phyloP scores from a whole-genome alignment of 345 rosid genomes.

The Microcos paniculata region DNA sequence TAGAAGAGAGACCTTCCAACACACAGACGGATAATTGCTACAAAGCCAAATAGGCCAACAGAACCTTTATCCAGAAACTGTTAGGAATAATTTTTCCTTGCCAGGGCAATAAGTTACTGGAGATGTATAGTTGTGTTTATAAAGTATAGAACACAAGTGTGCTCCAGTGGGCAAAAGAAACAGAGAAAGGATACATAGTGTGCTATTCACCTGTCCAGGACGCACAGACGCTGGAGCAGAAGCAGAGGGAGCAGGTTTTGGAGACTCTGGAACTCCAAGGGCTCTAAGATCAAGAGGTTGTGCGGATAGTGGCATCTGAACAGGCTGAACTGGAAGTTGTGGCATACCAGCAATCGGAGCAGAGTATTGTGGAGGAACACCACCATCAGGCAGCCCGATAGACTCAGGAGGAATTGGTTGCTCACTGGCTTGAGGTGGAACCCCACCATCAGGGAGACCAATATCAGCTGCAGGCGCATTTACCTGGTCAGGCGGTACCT shows the following conservation, averaged over 20 bases:
- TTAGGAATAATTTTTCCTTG: not conserved
- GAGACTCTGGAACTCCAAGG: conserved; percentile 81
- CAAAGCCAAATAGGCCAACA: not conserved
- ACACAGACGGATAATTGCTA: not conserved
- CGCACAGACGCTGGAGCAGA: conserved; percentile 66
- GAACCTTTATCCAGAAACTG: not conserved
- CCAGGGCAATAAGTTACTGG: not conserved
- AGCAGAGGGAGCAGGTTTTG: conserved; percentile 53
- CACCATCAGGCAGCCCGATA: conserved; percentile 85
- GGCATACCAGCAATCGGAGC: conserved; percentile 36
- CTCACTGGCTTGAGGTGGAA: conserved; percentile 60
- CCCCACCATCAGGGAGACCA: conserved; percentile 80
- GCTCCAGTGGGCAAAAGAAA: not conserved
- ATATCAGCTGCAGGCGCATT: conserved; percentile 43
- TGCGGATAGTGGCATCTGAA: conserved; percentile 48
- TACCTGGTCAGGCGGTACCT: conserved; percentile 37
- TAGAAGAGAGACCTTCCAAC: not conserved
- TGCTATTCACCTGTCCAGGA: conserved; percentile 79
- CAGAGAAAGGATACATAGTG: not conserved
- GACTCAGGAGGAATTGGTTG: conserved; percentile 48
- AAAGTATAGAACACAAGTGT: not conserved
- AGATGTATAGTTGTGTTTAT: not conserved
- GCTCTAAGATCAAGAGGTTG: conserved; percentile 94
- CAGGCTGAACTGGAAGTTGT: conserved; percentile 45
- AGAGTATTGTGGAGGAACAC: conserved; percentile 69